Conservation (phyloP, 2,329 filamentous ascomycete genomes). For the Fusarium lateritium region DNA sequence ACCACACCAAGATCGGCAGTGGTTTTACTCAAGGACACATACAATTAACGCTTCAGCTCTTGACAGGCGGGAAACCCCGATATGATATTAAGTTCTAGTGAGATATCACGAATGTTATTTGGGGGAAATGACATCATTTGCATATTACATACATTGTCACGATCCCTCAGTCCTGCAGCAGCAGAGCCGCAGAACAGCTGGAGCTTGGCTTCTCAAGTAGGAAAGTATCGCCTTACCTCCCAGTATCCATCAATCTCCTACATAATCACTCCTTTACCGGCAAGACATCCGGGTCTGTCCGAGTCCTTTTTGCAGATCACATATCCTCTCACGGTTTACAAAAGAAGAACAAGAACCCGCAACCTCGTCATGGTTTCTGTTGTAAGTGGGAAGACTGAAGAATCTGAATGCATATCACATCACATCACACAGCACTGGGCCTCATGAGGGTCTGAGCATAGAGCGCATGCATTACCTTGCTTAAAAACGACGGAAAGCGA, state of each 20-base stretch:
- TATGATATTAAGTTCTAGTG: neutral
- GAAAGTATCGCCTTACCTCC: slow-evolving; percentile 37
- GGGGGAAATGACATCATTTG: slow-evolving; percentile 9
- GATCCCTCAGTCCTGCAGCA: slow-evolving; percentile 21
- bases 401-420: slow-evolving; percentile 6
- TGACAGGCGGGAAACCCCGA: neutral
- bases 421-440: slow-evolving; percentile 19
- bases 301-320: slow-evolving; percentile 7
- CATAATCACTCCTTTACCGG: slow-evolving; percentile 9
- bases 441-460: slow-evolving; percentile 21
- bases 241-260: slow-evolving; percentile 30
- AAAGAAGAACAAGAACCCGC: slow-evolving; percentile 1
- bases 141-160: neutral
- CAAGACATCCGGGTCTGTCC: slow-evolving; percentile 18
- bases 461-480: slow-evolving; percentile 33
- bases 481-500: slow-evolving; percentile 34
- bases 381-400: slow-evolving; percentile 9
- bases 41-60: slow-evolving; percentile 7
- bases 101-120: neutral
- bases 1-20: slow-evolving; percentile 14
- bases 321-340: neutral
- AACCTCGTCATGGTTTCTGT: slow-evolving; percentile 2
- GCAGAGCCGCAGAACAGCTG: slow-evolving; percentile 15
- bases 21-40: neutral
- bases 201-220: slow-evolving; percentile 32